phyloP scores from a whole-genome alignment of 805 yeast species.

The Candida peoriensis region DNA sequence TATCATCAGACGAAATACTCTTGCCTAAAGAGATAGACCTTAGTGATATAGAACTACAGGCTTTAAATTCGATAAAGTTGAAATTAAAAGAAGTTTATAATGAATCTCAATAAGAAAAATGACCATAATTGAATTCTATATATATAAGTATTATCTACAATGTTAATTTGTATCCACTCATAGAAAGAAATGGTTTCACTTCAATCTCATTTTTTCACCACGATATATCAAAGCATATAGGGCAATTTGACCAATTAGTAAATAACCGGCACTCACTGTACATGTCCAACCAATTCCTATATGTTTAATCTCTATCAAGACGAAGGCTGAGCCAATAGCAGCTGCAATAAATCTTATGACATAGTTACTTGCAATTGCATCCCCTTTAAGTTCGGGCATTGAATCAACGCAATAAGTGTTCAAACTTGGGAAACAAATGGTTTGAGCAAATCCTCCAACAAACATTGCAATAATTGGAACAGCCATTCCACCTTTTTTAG shows the following conservation, averaged over 20 bases:
- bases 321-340: constrained; percentile 46
- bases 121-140: no score
- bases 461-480: constrained; percentile 48
- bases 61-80: constrained; percentile 3
- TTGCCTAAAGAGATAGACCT: constrained; percentile 4
- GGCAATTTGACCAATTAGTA: constrained; percentile 2
- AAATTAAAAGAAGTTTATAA: constrained; percentile 2
- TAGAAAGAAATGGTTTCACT: no score
- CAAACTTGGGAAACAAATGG: constrained; percentile 44
- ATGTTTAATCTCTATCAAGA: constrained; percentile 37
- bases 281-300: constrained; percentile 57
- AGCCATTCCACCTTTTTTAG: constrained; percentile 49
- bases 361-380: constrained; percentile 52
- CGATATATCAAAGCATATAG: constrained; percentile 1
- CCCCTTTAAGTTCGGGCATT: constrained; percentile 49
- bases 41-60: constrained; percentile 4
- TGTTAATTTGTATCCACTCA: no score
- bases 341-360: constrained; percentile 45
- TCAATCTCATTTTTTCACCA: constrained; percentile 6
- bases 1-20: constrained; percentile 1
- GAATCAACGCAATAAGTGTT: constrained; percentile 58
- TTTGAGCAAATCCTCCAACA: constrained; percentile 44
- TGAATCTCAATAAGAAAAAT: no score
- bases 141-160: no score
- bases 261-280: constrained; percentile 39